Percentiles rank a stretch among this genome's conserved stretches.
Conservation (phyloP, 108 stramenopile species). For the Pseudonitzschia pungens region DNA sequence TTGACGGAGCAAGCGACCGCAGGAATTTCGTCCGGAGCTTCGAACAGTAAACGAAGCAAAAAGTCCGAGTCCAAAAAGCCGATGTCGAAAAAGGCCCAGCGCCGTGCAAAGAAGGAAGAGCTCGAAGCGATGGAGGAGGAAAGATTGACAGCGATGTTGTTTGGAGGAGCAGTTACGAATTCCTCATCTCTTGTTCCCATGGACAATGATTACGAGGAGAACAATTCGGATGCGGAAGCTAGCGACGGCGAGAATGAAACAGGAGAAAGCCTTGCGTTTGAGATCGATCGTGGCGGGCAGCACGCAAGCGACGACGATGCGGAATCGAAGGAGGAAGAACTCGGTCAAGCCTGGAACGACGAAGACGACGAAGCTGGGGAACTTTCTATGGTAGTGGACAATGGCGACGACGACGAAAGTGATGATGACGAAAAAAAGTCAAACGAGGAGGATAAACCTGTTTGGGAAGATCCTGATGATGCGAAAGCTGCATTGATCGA, state of each 20-base stretch:
- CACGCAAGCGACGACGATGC: conserved; percentile 18
- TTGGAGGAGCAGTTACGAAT: conserved; percentile 35
- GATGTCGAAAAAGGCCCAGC: conserved; percentile 23
- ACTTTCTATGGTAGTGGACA: conserved; percentile 6
- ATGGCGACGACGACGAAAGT: conserved; percentile 12
- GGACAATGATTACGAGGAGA: conserved; percentile 9
- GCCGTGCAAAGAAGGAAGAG: conserved; percentile 24
- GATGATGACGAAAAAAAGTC: conserved; percentile 1
- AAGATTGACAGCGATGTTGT: conserved; percentile 43
- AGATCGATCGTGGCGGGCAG: conserved; percentile 46
- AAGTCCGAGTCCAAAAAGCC: not conserved
- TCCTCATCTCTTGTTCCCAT: not conserved
- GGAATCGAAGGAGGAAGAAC: not conserved
- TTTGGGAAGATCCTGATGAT: conserved; percentile 59
- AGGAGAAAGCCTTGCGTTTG: conserved; percentile 29
- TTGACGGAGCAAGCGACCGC: conserved; percentile 9
- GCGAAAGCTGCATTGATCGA: conserved; percentile 31
- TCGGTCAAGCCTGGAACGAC: conserved; percentile 6
- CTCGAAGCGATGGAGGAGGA: conserved; percentile 41
- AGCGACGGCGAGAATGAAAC: conserved; percentile 10
- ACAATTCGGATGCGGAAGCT: not conserved
- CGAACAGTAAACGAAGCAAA: conserved; percentile 1
- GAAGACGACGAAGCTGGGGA: conserved; percentile 16
- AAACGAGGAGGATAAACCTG: conserved; percentile 16
- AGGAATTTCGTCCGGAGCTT: conserved; percentile 10